These are phyloP conservation scores for Sugiyamaella neomexicana DNA, from an alignment of 1,139 yeast species.

Conservation along the genomic window DNA sequence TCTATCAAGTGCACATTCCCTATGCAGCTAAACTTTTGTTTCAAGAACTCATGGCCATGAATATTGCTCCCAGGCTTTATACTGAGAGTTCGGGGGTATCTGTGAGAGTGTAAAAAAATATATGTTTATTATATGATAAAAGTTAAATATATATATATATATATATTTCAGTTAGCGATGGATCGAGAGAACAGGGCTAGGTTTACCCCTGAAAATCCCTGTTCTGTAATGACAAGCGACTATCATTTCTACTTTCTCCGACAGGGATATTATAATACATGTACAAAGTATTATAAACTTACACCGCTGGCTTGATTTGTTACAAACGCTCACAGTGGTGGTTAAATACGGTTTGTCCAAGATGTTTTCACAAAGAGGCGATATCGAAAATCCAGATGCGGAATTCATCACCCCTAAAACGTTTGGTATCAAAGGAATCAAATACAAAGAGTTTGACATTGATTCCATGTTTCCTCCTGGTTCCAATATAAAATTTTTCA, in stretches of 20 bases:
- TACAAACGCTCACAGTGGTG: no score
- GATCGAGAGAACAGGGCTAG: background rate
- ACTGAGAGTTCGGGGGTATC: constrained; percentile 45
- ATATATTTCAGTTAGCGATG: no score
- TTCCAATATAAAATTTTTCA: constrained; percentile 25
- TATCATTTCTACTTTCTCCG: background rate
- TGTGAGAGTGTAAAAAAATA: constrained; percentile 36
- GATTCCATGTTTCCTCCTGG: constrained; percentile 34
- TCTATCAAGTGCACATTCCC: constrained; percentile 95
- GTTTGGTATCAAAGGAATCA: constrained; percentile 31
- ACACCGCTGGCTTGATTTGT: no score
- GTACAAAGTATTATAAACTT: no score
- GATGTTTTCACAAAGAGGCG: background rate
- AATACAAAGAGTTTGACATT: constrained; percentile 31
- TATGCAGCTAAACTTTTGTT: constrained; percentile 94
- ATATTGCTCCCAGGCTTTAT: constrained; percentile 56
- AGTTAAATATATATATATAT: no score
- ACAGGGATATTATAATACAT: background rate
- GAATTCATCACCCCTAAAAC: constrained; percentile 29
- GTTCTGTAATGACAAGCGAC: no score
- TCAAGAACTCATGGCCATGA: constrained; percentile 99
- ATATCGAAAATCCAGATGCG: background rate
- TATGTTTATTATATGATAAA: no score
- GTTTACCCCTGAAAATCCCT: constrained; percentile 9
- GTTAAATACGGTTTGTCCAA: no score